These are phyloP conservation scores for Aschersonia sp. DNA, from an alignment of 2,329 filamentous ascomycete genomes.

Conservation along the genomic window DNA sequence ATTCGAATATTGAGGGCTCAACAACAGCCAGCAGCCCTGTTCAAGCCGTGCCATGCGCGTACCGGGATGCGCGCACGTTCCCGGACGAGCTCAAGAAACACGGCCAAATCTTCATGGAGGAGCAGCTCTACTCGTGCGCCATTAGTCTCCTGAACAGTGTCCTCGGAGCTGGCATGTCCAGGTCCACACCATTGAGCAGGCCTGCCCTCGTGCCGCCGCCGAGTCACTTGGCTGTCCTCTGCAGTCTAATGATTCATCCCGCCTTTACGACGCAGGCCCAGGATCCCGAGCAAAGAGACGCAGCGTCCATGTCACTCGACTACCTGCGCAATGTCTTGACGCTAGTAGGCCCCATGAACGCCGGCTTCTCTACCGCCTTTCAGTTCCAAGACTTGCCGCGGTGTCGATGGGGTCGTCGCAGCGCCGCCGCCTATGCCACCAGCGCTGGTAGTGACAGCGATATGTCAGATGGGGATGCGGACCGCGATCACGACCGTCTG, in stretches of 20 bases:
- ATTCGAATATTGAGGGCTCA: constrained; percentile 13
- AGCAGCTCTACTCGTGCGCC: constrained; percentile 44
- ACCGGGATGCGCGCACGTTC: constrained; percentile 39
- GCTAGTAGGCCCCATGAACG: constrained; percentile 54
- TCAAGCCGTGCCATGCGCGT: constrained; percentile 19
- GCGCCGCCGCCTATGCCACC: constrained; percentile 21
- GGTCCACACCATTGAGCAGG: constrained; percentile 11
- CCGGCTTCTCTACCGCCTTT: constrained; percentile 59
- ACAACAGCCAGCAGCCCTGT: constrained; percentile 22
- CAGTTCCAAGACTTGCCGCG: constrained; percentile 34
- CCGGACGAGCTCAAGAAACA: constrained; percentile 51
- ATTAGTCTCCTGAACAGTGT: constrained; percentile 50
- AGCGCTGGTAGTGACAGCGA: constrained; percentile 27
- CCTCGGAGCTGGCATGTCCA: constrained; percentile 36
- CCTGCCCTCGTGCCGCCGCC: constrained; percentile 53
- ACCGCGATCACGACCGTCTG: constrained; percentile 36
- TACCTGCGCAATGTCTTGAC: constrained; percentile 55
- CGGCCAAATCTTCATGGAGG: constrained; percentile 60
- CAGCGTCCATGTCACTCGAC: constrained; percentile 50
- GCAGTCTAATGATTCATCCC: constrained; percentile 72
- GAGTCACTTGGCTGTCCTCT: constrained; percentile 61
- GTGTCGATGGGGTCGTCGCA: constrained; percentile 13
- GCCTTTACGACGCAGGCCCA: constrained; percentile 58
- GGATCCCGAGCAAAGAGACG: constrained; percentile 42
- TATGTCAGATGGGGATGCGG: constrained; percentile 24